A percentile compares a stretch with the other conserved stretches of the same genome.
phyloP scores from a whole-genome alignment of 2,329 filamentous ascomycete genomes.

The Cercospora canescens region DNA sequence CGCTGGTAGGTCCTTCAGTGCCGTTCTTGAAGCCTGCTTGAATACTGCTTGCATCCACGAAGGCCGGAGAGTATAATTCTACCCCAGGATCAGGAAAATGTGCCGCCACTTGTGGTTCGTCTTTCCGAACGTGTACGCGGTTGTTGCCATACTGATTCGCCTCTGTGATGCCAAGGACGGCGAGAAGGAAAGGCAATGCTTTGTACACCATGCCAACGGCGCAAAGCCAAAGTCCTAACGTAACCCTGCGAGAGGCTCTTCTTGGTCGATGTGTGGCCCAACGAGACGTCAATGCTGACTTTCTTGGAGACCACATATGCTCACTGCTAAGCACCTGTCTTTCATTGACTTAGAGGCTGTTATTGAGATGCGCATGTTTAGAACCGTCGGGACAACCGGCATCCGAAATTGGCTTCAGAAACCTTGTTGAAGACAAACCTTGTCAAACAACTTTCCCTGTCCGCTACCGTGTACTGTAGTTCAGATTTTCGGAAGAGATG shows the following conservation, averaged over 20 bases:
- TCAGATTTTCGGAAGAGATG: neutral
- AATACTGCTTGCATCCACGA: conserved; percentile 31
- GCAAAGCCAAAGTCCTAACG: neutral
- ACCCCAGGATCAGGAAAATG: conserved; percentile 37
- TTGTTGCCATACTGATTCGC: conserved; percentile 35
- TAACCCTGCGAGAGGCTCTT: neutral
- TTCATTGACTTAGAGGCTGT: neutral
- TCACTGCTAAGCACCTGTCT: neutral
- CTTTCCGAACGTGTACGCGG: conserved; percentile 29
- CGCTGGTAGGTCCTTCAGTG: conserved; percentile 36
- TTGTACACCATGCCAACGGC: neutral
- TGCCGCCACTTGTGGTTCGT: conserved; percentile 35
- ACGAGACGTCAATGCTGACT: neutral
- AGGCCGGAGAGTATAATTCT: conserved; percentile 36
- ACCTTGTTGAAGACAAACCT: neutral
- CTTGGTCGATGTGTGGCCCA: neutral
- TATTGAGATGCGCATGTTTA: neutral
- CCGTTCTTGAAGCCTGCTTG: conserved; percentile 33
- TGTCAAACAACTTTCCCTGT: neutral
- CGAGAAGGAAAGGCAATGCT: neutral
- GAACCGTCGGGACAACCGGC: neutral
- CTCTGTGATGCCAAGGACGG: neutral
- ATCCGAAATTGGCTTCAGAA: neutral
- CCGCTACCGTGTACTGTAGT: too few species aligned
- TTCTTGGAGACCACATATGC: neutral